Evolutionary conservation across 1,139 yeast species (phyloP), one percentile per base, ranked within the genome.

Genomic region (Hansenula sp.): DNA sequence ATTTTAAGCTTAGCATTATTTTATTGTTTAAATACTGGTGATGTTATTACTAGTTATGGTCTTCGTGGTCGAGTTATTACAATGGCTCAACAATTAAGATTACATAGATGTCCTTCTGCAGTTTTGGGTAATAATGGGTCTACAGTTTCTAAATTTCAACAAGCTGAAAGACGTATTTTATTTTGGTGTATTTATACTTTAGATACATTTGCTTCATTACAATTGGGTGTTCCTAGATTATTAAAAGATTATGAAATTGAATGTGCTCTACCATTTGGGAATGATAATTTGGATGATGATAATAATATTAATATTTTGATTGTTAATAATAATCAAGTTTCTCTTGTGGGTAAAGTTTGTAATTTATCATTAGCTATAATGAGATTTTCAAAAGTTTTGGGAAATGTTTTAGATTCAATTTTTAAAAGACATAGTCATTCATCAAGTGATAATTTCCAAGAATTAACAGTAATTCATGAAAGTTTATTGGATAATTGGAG

Each of bases 71-170:
- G 82, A 51, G 81, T 84, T 8, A 79, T 83, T 6, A 80, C 89
- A 22, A 84, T 86, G 90, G 83, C 92, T 2, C 95, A 86, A 55
- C 94, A 89, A 51, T 65, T 89, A 41, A 77, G 96, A 51, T 68
- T 89, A 39, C 95, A 88, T 57, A 73, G 95, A 49, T 84, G 95
- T 62, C 96, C 95, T 13, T 84, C 90, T 13, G 90, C 94, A 0
- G 90, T 88, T 6, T 63, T 83, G 39, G 75, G 77, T 3, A 69
- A 69, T 14, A 70, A 66, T 37, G 80, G 82, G 7, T 75, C 78
- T 9, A 75, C 75, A 39, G 77, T 78, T 34, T 71, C 77, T 5
- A 69, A 71, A 44, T 64, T 77, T 37, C 89, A 83, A 66, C 94
- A 84, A 61, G 90, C 89, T 47, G 87, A 85, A 56, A 71, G 96